A percentile compares a stretch with the other conserved stretches of the same genome.
These are phyloP conservation scores for Rhazya stricta DNA, from an alignment of 257 asterid species.

Conservation along the genomic window DNA sequence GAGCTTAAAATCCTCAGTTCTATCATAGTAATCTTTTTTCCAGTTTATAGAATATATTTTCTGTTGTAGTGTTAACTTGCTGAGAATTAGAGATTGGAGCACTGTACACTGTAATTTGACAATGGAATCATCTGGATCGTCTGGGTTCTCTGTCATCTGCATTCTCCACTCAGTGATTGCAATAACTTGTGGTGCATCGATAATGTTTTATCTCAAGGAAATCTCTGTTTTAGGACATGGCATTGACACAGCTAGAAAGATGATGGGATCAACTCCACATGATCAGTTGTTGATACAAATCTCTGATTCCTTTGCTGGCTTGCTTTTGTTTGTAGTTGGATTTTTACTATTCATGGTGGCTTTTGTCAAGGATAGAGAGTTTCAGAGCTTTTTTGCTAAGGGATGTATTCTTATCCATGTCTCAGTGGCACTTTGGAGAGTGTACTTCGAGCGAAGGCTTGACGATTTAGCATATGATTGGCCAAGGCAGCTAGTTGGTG, in stretches of 20 bases:
- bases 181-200: conserved; percentile 39
- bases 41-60: neutral
- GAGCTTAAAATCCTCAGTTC: neutral
- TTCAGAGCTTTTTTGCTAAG: conserved; percentile 57
- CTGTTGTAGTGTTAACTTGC: neutral
- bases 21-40: neutral
- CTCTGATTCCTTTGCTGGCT: conserved; percentile 59
- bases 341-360: conserved; percentile 61
- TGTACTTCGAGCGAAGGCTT: conserved; percentile 56
- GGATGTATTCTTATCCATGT: conserved; percentile 52
- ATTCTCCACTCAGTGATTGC: conserved; percentile 47
- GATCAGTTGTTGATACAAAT: conserved; percentile 46
- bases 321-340: conserved; percentile 54
- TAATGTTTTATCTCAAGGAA: conserved; percentile 58
- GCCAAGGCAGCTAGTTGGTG: conserved; percentile 64
- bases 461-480: conserved; percentile 66
- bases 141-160: conserved; percentile 48
- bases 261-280: conserved; percentile 61
- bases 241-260: conserved; percentile 45
- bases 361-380: conserved; percentile 58
- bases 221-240: conserved; percentile 56
- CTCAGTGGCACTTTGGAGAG: conserved; percentile 62
- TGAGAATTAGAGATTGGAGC: neutral
- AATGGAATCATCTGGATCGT: conserved; percentile 51
- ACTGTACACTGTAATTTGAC: neutral